phyloP scores from a whole-genome alignment of 257 asterid genomes.

The Plantago elongata region DNA sequence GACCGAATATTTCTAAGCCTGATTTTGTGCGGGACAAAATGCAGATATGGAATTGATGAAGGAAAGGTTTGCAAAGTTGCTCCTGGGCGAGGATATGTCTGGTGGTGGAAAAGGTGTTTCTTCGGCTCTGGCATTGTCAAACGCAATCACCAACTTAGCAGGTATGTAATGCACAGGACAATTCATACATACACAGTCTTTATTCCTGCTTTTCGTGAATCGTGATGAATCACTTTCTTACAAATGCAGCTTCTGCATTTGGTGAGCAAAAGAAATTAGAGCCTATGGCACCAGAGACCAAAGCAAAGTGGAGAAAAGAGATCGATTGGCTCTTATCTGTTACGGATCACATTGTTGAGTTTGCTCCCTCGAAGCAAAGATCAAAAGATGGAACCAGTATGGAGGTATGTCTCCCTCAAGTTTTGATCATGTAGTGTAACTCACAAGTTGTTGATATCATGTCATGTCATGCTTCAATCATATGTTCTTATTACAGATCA shows the following conservation, averaged over 20 bases:
- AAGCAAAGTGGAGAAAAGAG: conserved; percentile 64
- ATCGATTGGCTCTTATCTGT: conserved; percentile 68
- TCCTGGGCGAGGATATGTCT: conserved; percentile 74
- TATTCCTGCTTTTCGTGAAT: not conserved
- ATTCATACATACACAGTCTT: too few species aligned
- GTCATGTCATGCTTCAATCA: not conserved
- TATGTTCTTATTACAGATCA: conserved; percentile 27
- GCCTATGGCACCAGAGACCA: conserved; percentile 57
- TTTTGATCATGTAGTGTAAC: not conserved
- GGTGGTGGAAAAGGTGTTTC: conserved; percentile 86
- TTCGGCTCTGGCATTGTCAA: conserved; percentile 68
- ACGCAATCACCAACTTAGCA: conserved; percentile 72
- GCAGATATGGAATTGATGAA: conserved; percentile 67
- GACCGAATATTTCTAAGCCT: not conserved
- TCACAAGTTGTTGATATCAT: not conserved
- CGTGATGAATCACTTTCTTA: not conserved
- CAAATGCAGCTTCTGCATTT: conserved; percentile 58
- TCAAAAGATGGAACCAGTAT: conserved; percentile 51
- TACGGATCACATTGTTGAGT: conserved; percentile 52
- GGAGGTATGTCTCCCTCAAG: conserved; percentile 40
- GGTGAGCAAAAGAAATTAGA: conserved; percentile 58
- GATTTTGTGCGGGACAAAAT: not conserved
- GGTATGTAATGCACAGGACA: conserved; percentile 25
- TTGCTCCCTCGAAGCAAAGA: conserved; percentile 47
- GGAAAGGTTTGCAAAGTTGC: conserved; percentile 68